Base-by-base conservation (phyloP, 2,329 filamentous ascomycete species). In the Neofusicoccum sp. region DNA sequence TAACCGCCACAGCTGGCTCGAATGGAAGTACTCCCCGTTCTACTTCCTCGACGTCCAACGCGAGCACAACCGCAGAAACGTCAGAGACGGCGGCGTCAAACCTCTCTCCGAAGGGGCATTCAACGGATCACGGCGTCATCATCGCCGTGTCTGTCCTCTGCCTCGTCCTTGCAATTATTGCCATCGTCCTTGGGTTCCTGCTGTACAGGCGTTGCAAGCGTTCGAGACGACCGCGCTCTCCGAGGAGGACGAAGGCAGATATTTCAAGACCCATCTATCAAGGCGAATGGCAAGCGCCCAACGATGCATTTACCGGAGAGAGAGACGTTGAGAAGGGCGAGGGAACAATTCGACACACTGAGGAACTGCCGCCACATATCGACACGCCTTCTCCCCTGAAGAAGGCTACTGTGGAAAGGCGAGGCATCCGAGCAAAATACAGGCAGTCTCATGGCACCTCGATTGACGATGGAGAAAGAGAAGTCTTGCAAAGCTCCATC, bases 231-330 rank as follows among this genome's bases (percentile, higher is more conserved):
- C 38, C 57, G 2, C 20, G 16, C 16, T 60, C 49, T 9, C 51
- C 59, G 6, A 57, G 31, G 7, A 28, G 53, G 11, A 56, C 63
- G 12, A 71, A 67, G 51, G 68, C 69, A 2, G 67, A 74, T 5
- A 78, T 80, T 20, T 78, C 76, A 7, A 68, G 73, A 36, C 77
- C 78, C n/a, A 74, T 74, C n/a, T 64, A 70, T 4, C 69, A 68
- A 1, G 67, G 71, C 24, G 57, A 68, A 41, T 67, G 68, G 66
- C 61, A 69, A 61, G 60, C 72, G 62, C 45, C 65, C 59, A 3
- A 67, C 14, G 59, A 34, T 14, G 41, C 53, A 12, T 60, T 65
- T 49, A 49, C 61, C 61, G 61, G 43, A 8, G 63, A 71, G 26
- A 65, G 67, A 54, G 74, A 79, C 61, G 65, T 78, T 0, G 76